Percentiles rank a stretch among this genome's conserved stretches.
Conservation (phyloP, 257 asterid species). For the Solanum dulcamara region DNA sequence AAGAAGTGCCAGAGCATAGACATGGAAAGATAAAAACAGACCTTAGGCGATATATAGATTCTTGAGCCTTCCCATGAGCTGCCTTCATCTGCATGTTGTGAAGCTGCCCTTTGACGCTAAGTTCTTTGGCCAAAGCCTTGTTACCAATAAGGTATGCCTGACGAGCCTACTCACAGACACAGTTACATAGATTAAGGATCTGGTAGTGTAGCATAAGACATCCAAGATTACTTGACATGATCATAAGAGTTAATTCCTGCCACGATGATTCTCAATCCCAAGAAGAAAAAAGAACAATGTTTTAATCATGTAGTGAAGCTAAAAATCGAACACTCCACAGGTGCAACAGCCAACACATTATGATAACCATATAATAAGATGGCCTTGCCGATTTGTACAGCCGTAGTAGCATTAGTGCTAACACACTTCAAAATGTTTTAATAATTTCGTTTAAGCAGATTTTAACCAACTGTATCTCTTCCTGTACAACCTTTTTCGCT, state of each 20-base stretch:
- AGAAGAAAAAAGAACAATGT: not conserved
- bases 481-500: not conserved
- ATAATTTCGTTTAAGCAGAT: not conserved
- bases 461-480: not conserved
- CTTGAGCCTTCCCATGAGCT: constrained; percentile 93
- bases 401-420: not conserved
- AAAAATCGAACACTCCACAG: not conserved
- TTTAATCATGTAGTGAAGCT: not conserved
- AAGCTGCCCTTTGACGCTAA: constrained; percentile 90
- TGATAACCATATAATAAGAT: not conserved
- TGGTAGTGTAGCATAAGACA: not conserved
- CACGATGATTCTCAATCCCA: not conserved
- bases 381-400: not conserved
- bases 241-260: not conserved
- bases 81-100: constrained; percentile 97
- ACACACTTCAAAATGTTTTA: not conserved
- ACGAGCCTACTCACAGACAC: constrained; percentile 54
- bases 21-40: constrained; percentile 13
- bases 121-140: constrained; percentile 97
- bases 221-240: not conserved
- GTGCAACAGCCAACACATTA: not conserved
- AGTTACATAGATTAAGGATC: not conserved
- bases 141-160: constrained; percentile 90
- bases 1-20: not conserved
- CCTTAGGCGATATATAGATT: constrained; percentile 82